A percentile compares a stretch with the other conserved stretches of the same genome.
Conservation (phyloP, 2,329 filamentous ascomycete genomes). For the Diplodia scrobiculata region DNA sequence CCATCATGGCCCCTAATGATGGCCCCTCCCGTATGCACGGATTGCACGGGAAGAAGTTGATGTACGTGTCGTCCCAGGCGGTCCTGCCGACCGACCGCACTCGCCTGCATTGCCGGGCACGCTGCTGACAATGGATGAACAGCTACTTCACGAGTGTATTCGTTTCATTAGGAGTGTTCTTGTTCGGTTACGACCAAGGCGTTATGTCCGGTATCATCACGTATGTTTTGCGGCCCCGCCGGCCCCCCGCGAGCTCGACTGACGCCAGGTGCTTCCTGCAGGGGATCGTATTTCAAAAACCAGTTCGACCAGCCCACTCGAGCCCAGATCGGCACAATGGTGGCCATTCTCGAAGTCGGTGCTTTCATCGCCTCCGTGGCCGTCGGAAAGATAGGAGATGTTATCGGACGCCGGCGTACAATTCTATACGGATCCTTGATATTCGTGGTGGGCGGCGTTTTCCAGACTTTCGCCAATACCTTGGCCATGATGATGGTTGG, state of each 20-base stretch:
- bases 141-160: slow-evolving; percentile 96
- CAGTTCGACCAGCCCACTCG: slow-evolving; percentile 88
- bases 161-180: slow-evolving; percentile 81
- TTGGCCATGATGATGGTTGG: slow-evolving; percentile 81
- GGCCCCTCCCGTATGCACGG: slow-evolving; percentile 74
- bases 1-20: slow-evolving; percentile 82
- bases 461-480: slow-evolving; percentile 78
- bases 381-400: slow-evolving; percentile 86
- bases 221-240: slow-evolving; percentile 50
- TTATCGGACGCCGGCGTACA: slow-evolving; percentile 84
- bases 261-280: slow-evolving; percentile 47
- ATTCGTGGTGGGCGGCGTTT: slow-evolving; percentile 78
- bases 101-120: not conserved
- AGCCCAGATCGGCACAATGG: slow-evolving; percentile 92
- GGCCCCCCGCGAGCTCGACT: slow-evolving; percentile 32
- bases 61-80: slow-evolving; percentile 60
- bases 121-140: slow-evolving; percentile 27
- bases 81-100: not conserved
- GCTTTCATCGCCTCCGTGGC: slow-evolving; percentile 86
- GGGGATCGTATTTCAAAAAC: slow-evolving; percentile 82
- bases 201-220: slow-evolving; percentile 80
- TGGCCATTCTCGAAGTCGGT: slow-evolving; percentile 92
- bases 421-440: slow-evolving; percentile 92
- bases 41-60: slow-evolving; percentile 89
- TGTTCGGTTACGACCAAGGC: slow-evolving; percentile 88